A percentile compares a stretch with the other conserved stretches of the same genome.
Conservation (phyloP, 768 basidiomycete genomes). For the Tremella yokohamensis region DNA sequence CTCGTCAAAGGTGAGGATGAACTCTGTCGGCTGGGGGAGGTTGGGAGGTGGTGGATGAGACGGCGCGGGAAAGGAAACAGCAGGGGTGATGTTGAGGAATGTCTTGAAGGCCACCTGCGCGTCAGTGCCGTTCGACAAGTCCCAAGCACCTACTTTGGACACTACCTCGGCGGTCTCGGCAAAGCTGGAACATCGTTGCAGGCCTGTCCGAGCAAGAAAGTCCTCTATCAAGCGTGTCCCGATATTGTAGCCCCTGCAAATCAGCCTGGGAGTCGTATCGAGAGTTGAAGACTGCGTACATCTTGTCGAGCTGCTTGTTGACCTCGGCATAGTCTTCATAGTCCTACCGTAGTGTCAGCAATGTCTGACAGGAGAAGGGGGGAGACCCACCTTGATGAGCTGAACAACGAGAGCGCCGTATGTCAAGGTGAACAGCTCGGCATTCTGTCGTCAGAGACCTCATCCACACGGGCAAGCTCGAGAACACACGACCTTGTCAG, state of each 20-base stretch:
- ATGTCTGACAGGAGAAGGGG: background rate
- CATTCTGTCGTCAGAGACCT: constrained; percentile 61
- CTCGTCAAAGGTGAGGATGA: constrained; percentile 84
- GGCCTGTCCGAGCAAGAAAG: constrained; percentile 85
- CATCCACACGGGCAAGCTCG: background rate
- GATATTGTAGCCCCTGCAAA: constrained; percentile 90
- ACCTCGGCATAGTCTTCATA: constrained; percentile 92
- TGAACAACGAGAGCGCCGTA: constrained; percentile 98
- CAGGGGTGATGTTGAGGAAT: constrained; percentile 87
- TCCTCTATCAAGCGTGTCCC: constrained; percentile 95
- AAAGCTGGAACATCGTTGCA: constrained; percentile 90
- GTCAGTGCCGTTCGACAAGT: background rate
- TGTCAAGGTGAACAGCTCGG: constrained; percentile 92
- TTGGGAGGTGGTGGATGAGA: constrained; percentile 56
- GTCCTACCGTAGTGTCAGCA: constrained; percentile 55
- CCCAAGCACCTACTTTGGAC: constrained; percentile 65
- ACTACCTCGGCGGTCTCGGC: constrained; percentile 92
- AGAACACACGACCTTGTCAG: constrained; percentile 86
- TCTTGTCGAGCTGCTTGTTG: constrained; percentile 87
- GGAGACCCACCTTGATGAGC: constrained; percentile 65
- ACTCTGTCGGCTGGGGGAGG: constrained; percentile 53
- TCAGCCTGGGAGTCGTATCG: background rate
- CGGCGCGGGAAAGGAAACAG: constrained; percentile 64
- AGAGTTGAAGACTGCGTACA: constrained; percentile 46
- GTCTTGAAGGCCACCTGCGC: constrained; percentile 95